Conservation (phyloP, 2,329 filamentous ascomycete species). For the Calonectria hongkongensis region DNA sequence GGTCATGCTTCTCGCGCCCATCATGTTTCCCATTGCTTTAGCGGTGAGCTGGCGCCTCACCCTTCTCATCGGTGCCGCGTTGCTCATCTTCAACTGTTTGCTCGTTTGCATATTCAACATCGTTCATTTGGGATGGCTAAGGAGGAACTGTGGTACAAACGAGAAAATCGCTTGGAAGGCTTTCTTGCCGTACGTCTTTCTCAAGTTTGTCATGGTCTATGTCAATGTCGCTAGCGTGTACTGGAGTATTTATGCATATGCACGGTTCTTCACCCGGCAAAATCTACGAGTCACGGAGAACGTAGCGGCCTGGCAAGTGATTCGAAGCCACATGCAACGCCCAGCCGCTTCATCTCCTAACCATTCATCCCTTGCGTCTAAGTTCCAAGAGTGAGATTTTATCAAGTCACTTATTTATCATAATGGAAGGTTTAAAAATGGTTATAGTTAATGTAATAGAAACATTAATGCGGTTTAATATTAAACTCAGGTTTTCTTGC, state of each 20-base stretch:
- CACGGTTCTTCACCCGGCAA: not conserved
- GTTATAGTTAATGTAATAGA: too few relatives aligned
- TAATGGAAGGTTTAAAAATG: too few relatives aligned
- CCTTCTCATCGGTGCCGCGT: not conserved
- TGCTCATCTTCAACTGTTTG: not conserved
- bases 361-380: not conserved
- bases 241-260: slow-evolving; percentile 5
- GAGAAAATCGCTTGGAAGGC: not conserved
- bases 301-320: not conserved
- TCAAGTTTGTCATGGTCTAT: not conserved
- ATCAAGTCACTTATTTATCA: too few relatives aligned
- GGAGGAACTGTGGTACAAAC: not conserved
- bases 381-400: not conserved
- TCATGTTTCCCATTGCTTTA: not conserved
- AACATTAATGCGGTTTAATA: too few relatives aligned
- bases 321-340: not conserved
- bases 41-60: not conserved
- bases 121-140: not conserved
- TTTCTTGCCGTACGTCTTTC: not conserved
- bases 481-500: too few relatives aligned
- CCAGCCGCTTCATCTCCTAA: not conserved
- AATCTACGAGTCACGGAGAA: not conserved
- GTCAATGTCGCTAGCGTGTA: not conserved
- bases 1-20: not conserved
- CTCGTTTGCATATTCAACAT: slow-evolving; percentile 1